Conservation (phyloP, 2,329 filamentous ascomycete species). For the Diaporthe australafricana region DNA sequence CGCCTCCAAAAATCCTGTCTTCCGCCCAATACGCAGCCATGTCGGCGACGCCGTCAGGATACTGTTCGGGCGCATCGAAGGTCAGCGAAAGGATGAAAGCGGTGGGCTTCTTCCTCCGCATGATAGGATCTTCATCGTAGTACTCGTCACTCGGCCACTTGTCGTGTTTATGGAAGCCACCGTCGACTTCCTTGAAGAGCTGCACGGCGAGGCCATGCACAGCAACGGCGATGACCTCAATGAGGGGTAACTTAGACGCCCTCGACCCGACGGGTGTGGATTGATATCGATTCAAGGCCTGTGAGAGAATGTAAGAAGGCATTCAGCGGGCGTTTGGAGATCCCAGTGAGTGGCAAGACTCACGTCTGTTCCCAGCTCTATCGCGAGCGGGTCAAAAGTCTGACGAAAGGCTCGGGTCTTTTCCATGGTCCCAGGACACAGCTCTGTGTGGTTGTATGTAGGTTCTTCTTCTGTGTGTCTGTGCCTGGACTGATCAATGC, state of each 20-base stretch:
- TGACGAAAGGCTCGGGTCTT: background rate
- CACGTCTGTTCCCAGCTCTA: background rate
- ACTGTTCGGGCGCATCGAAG: background rate
- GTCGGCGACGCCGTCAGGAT: background rate
- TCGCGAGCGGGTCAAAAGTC: background rate
- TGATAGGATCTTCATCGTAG: background rate
- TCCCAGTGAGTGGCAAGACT: background rate
- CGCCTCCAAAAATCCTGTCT: background rate
- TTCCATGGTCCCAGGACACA: background rate
- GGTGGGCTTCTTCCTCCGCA: background rate
- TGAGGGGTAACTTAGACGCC: background rate
- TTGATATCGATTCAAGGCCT: background rate
- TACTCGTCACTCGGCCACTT: background rate
- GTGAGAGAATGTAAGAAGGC: no score
- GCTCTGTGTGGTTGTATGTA: background rate
- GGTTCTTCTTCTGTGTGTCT: background rate
- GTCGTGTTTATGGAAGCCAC: background rate
- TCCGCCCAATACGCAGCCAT: background rate
- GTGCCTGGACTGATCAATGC: background rate
- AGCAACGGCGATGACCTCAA: slow-evolving; percentile 3
- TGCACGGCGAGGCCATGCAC: background rate
- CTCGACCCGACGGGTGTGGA: background rate
- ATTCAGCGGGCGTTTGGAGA: background rate
- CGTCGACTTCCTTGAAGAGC: background rate
- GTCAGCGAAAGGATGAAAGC: background rate